Evolutionary conservation across 2,329 filamentous ascomycete species (phyloP), one percentile per base, ranked within the genome.

Genomic region (Trichoderma aggressivum): DNA sequence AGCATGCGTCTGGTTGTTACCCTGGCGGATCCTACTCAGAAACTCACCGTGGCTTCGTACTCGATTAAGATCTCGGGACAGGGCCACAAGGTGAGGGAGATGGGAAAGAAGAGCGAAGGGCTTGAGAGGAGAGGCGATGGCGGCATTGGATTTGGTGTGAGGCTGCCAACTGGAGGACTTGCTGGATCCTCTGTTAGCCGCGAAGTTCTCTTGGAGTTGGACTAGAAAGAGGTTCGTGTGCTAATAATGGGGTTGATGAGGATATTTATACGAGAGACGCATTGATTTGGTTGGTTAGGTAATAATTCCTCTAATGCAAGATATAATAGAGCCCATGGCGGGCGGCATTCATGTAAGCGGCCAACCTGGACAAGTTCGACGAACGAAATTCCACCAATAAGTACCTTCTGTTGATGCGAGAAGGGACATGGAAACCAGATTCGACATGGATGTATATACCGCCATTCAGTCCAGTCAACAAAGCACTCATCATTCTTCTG

Each of bases 11-110:
- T 76, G 30, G 18, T 12, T 12, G 67, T 75, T 28, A 74, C 73
- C 2, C 18, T 75, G 53, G 72, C 75, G 3, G 74, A 76, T 24
- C 75, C 75, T 24, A 76, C 73, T 6, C 75, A 76, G 72, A 75
- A 73, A 53, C 71, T 73, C 6, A 12, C 28, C 8, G 39, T 60
- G 5, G 70, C 69, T 5, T 64, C 67, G 16, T 71, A 74, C 47
- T 72, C 66, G 21, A 64, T 75, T 10, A 26, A 34, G 18, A 60
- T 74, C 21, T 39, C 39, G 12, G 56, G 53, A 4, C 59, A 59
- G 47, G 43, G 11, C 6, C 66, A 28, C 1, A 56, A 70, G 47
- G 56, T 56, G 3, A 34, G 53, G 28, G 62, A 30, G 16, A 43
- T 71, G 21, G 34, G 39, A 7, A n/a, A 67, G 63, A 53, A 50